Evolutionary conservation across 1,139 yeast genomes (phyloP), one percentile per base, ranked within the genome.

Genomic region (Geotrichum australiense): DNA sequence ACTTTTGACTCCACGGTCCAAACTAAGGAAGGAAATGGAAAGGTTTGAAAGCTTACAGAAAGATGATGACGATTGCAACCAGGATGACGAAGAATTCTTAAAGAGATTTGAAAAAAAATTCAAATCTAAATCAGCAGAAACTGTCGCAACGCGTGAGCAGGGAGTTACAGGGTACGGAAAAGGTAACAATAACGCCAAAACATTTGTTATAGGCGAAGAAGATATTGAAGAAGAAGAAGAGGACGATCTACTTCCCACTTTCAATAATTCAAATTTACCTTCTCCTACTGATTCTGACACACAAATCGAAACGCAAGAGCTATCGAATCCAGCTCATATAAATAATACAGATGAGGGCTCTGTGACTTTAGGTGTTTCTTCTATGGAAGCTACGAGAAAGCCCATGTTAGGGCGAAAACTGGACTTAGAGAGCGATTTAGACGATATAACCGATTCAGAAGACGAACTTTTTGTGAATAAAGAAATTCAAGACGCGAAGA

Each of bases 61-160:
- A 11, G 25, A 35, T 32, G 40, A 41, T 6, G 43, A 40, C 14
- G 22, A 26, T 20, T 41, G 33, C 5, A 34, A 37, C 18, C 38
- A 26, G n/a, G 15, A 18, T 23, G 42, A 39, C 15, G 43, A 39
- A 4, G 45, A 37, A 4, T 42, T 42, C 25, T 20, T 42, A 33
- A 38, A 33, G 23, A 34, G 39, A 12, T 42, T 42, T 37, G 24
- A 35, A 28, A 23, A 11, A 10, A 31, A 42, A 12, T 31, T 31
- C 15, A 20, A n/a, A n/a, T n/a, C n/a, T n/a, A n/a, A n/a, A n/a
- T n/a, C n/a, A n/a, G n/a, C n/a, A n/a, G n/a, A n/a, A n/a, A n/a
- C n/a, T n/a, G n/a, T n/a, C n/a, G n/a, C n/a, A n/a, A n/a, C n/a
- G n/a, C n/a, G n/a, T n/a, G n/a, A n/a, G n/a, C n/a, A n/a, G n/a